Percentiles rank a stretch among this genome's conserved stretches.
These are phyloP conservation scores for Saccharomycopsis selenospora DNA, from an alignment of 805 yeast species.

Conservation along the genomic window DNA sequence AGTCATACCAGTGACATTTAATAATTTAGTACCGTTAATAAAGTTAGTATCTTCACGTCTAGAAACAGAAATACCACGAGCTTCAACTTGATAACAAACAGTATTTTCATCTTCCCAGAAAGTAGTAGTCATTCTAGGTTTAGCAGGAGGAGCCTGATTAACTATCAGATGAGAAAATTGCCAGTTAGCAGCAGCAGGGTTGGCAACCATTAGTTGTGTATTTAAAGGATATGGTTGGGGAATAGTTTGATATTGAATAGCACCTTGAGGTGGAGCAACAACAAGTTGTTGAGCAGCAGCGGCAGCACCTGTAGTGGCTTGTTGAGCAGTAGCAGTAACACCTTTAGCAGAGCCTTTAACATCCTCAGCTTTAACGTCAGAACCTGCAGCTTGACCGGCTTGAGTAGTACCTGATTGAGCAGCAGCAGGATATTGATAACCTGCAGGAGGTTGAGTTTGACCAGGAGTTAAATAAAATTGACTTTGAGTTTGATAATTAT, in stretches of 20 bases:
- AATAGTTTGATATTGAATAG: not conserved
- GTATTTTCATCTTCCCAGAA: conserved; percentile 89
- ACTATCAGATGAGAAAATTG: not conserved
- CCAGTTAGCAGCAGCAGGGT: conserved; percentile 1
- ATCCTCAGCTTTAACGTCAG: not conserved
- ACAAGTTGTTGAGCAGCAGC: not conserved
- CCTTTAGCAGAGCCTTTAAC: not conserved
- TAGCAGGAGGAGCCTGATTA: conserved; percentile 22
- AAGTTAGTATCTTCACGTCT: conserved; percentile 79
- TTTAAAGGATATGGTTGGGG: not conserved
- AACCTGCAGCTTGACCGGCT: not conserved
- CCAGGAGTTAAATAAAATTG: not conserved
- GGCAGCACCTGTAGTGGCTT: not conserved
- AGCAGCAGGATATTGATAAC: not conserved
- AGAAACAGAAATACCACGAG: conserved; percentile 71
- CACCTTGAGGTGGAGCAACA: conserved; percentile 1
- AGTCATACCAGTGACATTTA: conserved; percentile 82
- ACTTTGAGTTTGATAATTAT: not conserved
- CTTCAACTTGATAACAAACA: conserved; percentile 78
- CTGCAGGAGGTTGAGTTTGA: conserved; percentile 1
- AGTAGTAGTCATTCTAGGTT: conserved; percentile 70
- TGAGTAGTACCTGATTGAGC: not conserved
- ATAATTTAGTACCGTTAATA: conserved; percentile 78
- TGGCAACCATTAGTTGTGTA: not conserved
- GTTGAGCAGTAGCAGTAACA: not conserved